These are phyloP conservation scores for Aspergillus pseudoviridinutans DNA, from an alignment of 2,329 filamentous ascomycete species.

Conservation along the genomic window DNA sequence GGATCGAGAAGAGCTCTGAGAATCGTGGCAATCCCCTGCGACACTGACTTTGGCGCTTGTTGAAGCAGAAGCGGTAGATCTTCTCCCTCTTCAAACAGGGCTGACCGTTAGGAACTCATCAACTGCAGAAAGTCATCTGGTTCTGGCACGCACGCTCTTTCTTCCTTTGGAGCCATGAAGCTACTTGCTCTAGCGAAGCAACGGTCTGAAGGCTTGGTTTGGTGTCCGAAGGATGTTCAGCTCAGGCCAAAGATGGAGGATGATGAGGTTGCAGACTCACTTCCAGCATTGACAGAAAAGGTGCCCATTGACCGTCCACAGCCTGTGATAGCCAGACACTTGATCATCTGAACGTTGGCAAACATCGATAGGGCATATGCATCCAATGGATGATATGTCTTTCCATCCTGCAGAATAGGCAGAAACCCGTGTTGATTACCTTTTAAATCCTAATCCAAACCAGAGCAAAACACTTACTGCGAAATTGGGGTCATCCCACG, in stretches of 20 bases:
- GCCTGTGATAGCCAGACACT: conserved; percentile 15
- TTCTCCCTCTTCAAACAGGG: conserved; percentile 10
- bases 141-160: conserved; percentile 16
- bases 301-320: conserved; percentile 10
- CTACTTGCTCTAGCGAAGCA: conserved; percentile 16
- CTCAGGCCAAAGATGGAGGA: neutral
- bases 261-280: conserved; percentile 11
- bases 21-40: conserved; percentile 19
- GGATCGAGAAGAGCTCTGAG: conserved; percentile 24
- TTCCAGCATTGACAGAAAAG: conserved; percentile 25
- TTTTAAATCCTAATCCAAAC: neutral
- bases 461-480: conserved; percentile 11
- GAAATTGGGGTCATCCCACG: conserved; percentile 20
- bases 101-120: neutral
- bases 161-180: conserved; percentile 21
- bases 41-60: conserved; percentile 20
- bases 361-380: conserved; percentile 25
- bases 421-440: neutral
- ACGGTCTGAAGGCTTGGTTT: conserved; percentile 19
- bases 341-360: conserved; percentile 23
- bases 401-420: conserved; percentile 15
- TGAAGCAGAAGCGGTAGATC: conserved; percentile 21
- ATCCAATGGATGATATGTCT: conserved; percentile 22
- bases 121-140: neutral
- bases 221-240: conserved; percentile 14